These are phyloP conservation scores for Xylariaceae sp. DNA, from an alignment of 2,329 filamentous ascomycete genomes.

Conservation along the genomic window DNA sequence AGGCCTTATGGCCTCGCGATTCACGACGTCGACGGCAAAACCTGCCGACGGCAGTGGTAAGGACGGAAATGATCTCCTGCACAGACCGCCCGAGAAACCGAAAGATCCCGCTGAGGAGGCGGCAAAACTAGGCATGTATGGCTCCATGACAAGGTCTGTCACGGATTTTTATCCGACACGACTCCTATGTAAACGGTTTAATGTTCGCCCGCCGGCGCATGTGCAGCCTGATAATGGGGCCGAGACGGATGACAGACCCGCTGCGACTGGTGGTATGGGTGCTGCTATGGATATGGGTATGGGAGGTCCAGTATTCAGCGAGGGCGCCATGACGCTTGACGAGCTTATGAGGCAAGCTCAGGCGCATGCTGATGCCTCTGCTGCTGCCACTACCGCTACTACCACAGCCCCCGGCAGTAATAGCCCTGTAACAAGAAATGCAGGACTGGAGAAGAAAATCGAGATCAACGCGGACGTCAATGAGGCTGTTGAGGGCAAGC, in stretches of 20 bases:
- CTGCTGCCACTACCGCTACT: not conserved
- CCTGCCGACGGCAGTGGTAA: slow-evolving; percentile 28
- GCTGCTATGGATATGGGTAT: slow-evolving; percentile 1
- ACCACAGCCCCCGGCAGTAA: not conserved
- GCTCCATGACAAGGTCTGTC: slow-evolving; percentile 70
- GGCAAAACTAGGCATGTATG: slow-evolving; percentile 88
- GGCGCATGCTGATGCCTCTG: not conserved
- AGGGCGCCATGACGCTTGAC: slow-evolving; percentile 30
- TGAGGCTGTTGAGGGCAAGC: slow-evolving; percentile 67
- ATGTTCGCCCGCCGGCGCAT: slow-evolving; percentile 70
- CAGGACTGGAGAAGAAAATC: slow-evolving; percentile 10
- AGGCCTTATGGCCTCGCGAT: slow-evolving; percentile 87
- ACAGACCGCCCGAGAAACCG: slow-evolving; percentile 50
- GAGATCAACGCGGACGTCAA: slow-evolving; percentile 69
- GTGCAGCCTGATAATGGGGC: slow-evolving; percentile 51
- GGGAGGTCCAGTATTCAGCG: slow-evolving; percentile 1
- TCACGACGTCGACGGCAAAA: slow-evolving; percentile 58
- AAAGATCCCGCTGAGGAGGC: slow-evolving; percentile 79
- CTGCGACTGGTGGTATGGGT: not conserved
- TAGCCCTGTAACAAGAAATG: not conserved
- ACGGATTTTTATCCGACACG: slow-evolving; percentile 73
- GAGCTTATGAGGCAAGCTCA: slow-evolving; percentile 31
- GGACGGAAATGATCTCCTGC: slow-evolving; percentile 31
- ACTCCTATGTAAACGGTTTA: slow-evolving; percentile 90
- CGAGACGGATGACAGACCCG: slow-evolving; percentile 19